Evolutionary conservation across 2,329 filamentous ascomycete species (phyloP).

Genomic region (Xylariales sp.): DNA sequence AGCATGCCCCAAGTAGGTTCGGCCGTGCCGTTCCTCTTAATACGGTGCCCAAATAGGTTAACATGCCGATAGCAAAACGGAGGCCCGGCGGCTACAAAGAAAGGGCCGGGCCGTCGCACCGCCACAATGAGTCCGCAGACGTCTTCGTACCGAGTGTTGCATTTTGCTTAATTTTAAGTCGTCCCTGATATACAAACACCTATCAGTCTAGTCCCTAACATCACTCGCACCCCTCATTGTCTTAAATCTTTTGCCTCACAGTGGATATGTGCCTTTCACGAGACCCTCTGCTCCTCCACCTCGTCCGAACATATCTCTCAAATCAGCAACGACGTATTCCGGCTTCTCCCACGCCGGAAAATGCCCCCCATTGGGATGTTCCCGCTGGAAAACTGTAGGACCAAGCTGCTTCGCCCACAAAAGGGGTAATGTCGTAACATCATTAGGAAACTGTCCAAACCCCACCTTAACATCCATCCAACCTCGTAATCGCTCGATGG

Average conservation of each 20-base stretch:
- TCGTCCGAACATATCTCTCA: neutral
- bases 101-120: too few species aligned
- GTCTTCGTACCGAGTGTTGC: too few species aligned
- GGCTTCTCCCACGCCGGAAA: neutral
- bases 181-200: too few species aligned
- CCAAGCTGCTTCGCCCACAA: neutral
- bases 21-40: neutral
- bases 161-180: too few species aligned
- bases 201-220: too few species aligned
- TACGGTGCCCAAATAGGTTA: neutral
- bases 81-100: conserved; percentile 7
- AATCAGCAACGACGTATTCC: neutral
- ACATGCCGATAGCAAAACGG: conserved; percentile 11
- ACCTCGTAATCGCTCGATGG: neutral
- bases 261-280: neutral
- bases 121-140: neutral
- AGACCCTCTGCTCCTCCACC: neutral
- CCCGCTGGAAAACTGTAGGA: neutral
- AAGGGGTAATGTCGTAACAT: neutral
- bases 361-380: neutral
- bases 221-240: too few species aligned
- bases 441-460: neutral
- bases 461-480: neutral
- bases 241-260: too few species aligned
- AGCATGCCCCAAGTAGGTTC: neutral